Conservation (phyloP, 768 basidiomycete species). For the Tricholoma bakamatsutake region DNA sequence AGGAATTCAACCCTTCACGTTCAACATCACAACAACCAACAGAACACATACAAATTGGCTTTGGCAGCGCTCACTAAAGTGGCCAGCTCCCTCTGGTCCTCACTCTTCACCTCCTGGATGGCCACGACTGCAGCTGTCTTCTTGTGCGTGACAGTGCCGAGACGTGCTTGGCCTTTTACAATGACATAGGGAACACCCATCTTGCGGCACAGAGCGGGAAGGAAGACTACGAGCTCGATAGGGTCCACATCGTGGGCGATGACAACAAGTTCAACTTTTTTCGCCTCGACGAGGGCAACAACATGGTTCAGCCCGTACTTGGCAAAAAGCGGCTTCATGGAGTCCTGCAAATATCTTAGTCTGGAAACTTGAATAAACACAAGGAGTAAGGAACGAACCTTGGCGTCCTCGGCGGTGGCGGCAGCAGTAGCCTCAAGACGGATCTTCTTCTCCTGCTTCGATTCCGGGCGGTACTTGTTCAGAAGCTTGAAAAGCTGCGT, state of each 20-base stretch:
- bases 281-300: constrained; percentile 92
- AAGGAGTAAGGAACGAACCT: constrained; percentile 27
- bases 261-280: constrained; percentile 94
- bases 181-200: constrained; percentile 99
- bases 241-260: constrained; percentile 99
- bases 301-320: constrained; percentile 98
- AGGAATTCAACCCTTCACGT: neutral
- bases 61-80: constrained; percentile 91
- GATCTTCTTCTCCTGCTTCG: constrained; percentile 95
- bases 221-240: constrained; percentile 97
- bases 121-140: constrained; percentile 93
- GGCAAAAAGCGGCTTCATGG: constrained; percentile 92
- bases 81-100: constrained; percentile 90
- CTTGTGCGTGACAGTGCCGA: constrained; percentile 97
- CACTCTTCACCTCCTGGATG: constrained; percentile 90
- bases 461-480: constrained; percentile 96
- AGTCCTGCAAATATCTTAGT: constrained; percentile 38
- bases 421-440: constrained; percentile 78
- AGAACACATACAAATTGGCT: constrained; percentile 83
- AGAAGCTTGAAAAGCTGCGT: constrained; percentile 96
- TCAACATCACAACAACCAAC: neutral
- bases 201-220: constrained; percentile 97
- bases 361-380: neutral
- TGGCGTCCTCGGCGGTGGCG: constrained; percentile 57
- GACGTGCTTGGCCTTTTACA: constrained; percentile 96